Percentiles rank a stretch among this genome's conserved stretches.
These are phyloP conservation scores for Monosporozyma yasuniensis DNA, from an alignment of 805 yeast genomes.

Conservation along the genomic window DNA sequence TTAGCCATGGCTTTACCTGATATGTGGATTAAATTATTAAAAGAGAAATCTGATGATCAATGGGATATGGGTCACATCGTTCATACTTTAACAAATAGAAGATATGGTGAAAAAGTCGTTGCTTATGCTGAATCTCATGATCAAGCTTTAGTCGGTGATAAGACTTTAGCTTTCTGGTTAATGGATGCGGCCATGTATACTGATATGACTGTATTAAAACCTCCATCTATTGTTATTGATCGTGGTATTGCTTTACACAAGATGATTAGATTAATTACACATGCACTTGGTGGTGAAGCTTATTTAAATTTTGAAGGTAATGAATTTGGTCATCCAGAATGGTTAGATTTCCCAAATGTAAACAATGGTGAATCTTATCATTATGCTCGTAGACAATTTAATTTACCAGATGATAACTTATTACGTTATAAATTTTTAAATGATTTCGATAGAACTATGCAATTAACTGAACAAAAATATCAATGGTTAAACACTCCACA, in stretches of 20 bases:
- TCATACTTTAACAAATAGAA: constrained; percentile 75
- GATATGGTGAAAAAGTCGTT: constrained; percentile 82
- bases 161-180: constrained; percentile 92
- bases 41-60: constrained; percentile 75
- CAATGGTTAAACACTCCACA: constrained; percentile 65
- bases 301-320: constrained; percentile 94
- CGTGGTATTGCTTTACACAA: constrained; percentile 89
- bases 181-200: constrained; percentile 99
- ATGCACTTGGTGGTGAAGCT: constrained; percentile 93
- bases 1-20: constrained; percentile 97
- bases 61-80: constrained; percentile 84
- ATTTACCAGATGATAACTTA: constrained; percentile 68
- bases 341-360: constrained; percentile 93
- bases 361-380: constrained; percentile 85
- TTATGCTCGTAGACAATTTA: constrained; percentile 93
- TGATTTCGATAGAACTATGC: constrained; percentile 81
- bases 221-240: constrained; percentile 68
- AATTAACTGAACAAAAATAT: constrained; percentile 57
- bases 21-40: constrained; percentile 94
- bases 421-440: constrained; percentile 72
- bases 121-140: constrained; percentile 94
- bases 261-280: constrained; percentile 79
- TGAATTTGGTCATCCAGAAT: constrained; percentile 98
- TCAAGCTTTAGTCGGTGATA: constrained; percentile 96
- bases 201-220: constrained; percentile 73